Evolutionary conservation across 1,284 basidiomycete species (phyloP).

Genomic region (Malassezia restricta): DNA sequence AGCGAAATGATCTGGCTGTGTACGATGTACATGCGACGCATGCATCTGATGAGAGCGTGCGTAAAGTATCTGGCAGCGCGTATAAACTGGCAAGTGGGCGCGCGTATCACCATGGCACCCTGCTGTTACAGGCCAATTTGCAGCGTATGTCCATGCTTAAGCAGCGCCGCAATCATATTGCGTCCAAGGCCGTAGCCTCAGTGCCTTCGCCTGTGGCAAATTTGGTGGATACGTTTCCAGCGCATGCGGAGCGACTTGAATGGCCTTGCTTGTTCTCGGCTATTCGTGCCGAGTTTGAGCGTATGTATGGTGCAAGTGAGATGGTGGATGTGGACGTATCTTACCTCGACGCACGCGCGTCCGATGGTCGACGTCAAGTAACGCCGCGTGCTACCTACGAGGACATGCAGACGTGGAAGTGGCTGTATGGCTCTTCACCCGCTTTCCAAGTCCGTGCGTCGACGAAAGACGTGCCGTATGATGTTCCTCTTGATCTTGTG

Average conservation of each 20-base stretch:
- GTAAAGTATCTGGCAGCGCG: constrained; percentile 85
- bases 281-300: constrained; percentile 60
- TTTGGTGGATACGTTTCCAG: constrained; percentile 54
- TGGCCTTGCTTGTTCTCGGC: constrained; percentile 57
- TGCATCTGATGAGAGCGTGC: constrained; percentile 16
- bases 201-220: constrained; percentile 86
- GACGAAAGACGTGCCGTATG: neutral
- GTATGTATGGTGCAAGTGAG: constrained; percentile 51
- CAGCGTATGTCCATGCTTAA: constrained; percentile 26
- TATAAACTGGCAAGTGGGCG: constrained; percentile 86
- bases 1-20: constrained; percentile 61
- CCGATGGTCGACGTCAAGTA: constrained; percentile 14
- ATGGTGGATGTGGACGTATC: constrained; percentile 19
- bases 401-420: constrained; percentile 66
- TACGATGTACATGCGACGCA: constrained; percentile 1
- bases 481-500: neutral
- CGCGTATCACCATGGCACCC: constrained; percentile 98
- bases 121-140: constrained; percentile 58
- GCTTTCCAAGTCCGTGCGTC: constrained; percentile 54
- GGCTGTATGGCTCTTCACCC: constrained; percentile 86
- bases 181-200: constrained; percentile 71
- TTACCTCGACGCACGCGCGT: neutral
- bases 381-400: constrained; percentile 18
- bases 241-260: constrained; percentile 51
- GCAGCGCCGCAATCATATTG: constrained; percentile 60